These are phyloP conservation scores for Verticillium zaregamsianum DNA, from an alignment of 2,329 filamentous ascomycete species.

Conservation along the genomic window DNA sequence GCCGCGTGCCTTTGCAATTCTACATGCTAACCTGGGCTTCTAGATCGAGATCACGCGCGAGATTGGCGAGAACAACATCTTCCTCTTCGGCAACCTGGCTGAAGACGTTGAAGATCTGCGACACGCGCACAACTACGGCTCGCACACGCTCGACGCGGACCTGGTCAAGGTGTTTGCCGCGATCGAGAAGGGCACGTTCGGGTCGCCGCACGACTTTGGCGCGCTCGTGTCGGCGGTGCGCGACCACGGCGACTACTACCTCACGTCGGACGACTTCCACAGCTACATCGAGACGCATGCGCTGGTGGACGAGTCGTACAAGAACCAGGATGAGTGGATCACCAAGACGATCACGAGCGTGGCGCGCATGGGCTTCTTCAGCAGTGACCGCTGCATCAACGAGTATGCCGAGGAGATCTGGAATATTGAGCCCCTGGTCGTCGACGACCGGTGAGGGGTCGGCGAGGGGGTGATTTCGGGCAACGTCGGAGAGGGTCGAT, in stretches of 20 bases:
- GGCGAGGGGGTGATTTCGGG: no score
- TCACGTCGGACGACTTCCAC: slow-evolving; percentile 96
- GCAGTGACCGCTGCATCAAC: slow-evolving; percentile 88
- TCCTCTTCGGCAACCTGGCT: slow-evolving; percentile 93
- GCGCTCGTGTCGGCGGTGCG: slow-evolving; percentile 80
- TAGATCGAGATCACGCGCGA: slow-evolving; percentile 95
- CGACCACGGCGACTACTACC: slow-evolving; percentile 94
- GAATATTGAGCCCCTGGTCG: slow-evolving; percentile 81
- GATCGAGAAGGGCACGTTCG: slow-evolving; percentile 79
- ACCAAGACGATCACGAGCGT: slow-evolving; percentile 87
- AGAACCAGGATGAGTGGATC: slow-evolving; percentile 88
- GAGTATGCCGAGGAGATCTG: slow-evolving; percentile 97
- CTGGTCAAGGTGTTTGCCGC: slow-evolving; percentile 78
- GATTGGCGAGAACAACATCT: slow-evolving; percentile 95
- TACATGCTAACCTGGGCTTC: slow-evolving; percentile 8
- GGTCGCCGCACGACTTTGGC: slow-evolving; percentile 72
- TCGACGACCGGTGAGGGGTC: slow-evolving; percentile 23
- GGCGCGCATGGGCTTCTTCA: slow-evolving; percentile 95
- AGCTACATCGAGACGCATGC: slow-evolving; percentile 89
- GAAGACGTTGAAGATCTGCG: slow-evolving; percentile 97
- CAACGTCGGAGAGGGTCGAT: no score
- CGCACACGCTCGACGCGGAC: slow-evolving; percentile 71
- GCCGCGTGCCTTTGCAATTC: slow-evolving; percentile 3
- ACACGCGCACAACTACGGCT: slow-evolving; percentile 80
- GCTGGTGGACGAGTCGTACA: slow-evolving; percentile 87